A percentile compares a stretch with the other conserved stretches of the same genome.
Conservation (phyloP, 1,139 yeast species). For the Kodamaea ohmeri region DNA sequence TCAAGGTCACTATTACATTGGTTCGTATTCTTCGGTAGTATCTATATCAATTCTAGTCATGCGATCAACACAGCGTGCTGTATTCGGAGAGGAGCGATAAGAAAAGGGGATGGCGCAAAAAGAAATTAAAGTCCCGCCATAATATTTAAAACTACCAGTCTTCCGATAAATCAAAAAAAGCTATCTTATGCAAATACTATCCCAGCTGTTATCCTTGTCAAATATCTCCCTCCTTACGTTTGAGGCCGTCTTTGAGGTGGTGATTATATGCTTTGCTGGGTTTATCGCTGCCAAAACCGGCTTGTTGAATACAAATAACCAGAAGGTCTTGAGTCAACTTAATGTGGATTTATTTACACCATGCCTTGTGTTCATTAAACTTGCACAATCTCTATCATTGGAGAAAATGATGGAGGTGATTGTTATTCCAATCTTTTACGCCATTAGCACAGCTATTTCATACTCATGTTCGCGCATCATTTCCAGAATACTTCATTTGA, state of each 20-base stretch:
- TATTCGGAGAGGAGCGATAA: neutral
- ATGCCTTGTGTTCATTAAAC: conserved; percentile 74
- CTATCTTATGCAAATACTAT: conserved; percentile 10
- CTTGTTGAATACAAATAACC: conserved; percentile 57
- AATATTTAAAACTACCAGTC: neutral
- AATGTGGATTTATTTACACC: conserved; percentile 85
- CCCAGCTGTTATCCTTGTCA: conserved; percentile 41
- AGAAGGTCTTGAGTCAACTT: conserved; percentile 61
- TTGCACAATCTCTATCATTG: conserved; percentile 70
- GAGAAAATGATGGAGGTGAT: conserved; percentile 66
- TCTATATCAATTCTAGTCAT: neutral
- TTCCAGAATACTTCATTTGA: conserved; percentile 47
- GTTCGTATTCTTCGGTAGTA: too few relatives aligned
- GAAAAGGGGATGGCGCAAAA: conserved; percentile 4
- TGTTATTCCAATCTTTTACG: conserved; percentile 71
- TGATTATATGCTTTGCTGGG: conserved; percentile 69
- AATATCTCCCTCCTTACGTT: conserved; percentile 65
- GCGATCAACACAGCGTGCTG: neutral
- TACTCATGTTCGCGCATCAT: conserved; percentile 51
- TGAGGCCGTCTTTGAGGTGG: conserved; percentile 78
- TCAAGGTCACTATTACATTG: too few relatives aligned
- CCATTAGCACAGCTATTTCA: conserved; percentile 61
- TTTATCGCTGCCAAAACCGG: conserved; percentile 65
- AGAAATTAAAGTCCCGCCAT: conserved; percentile 1
- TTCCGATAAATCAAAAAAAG: neutral